phyloP scores from a whole-genome alignment of 169 alveolate genomes.

The Toxoplasma gondii region DNA sequence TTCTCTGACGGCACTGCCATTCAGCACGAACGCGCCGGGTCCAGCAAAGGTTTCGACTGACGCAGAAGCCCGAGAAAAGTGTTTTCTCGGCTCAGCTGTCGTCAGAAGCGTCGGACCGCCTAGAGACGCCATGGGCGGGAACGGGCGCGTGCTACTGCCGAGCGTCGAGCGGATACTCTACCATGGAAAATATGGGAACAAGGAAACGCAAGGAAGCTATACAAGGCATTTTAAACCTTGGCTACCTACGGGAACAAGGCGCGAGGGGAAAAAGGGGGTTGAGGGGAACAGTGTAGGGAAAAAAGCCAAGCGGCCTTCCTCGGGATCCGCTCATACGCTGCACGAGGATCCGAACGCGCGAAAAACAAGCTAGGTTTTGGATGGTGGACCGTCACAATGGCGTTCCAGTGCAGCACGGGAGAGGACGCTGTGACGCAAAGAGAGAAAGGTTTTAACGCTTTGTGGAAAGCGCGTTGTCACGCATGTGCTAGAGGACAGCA shows the following conservation, averaged over 20 bases:
- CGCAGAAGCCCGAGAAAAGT: background rate
- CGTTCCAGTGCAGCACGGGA: too few relatives aligned
- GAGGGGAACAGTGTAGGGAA: background rate
- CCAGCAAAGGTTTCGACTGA: background rate
- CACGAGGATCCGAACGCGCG: too few relatives aligned
- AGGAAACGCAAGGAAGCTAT: too few relatives aligned
- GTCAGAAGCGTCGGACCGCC: constrained; percentile 16
- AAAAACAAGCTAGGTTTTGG: too few relatives aligned
- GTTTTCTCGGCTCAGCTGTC: background rate
- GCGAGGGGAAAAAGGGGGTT: background rate
- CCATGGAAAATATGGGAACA: too few relatives aligned
- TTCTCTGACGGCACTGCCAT: background rate
- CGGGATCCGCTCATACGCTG: background rate
- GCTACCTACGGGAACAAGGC: background rate
- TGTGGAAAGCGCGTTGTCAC: too few relatives aligned
- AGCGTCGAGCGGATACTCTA: too few relatives aligned
- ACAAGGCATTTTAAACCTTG: too few relatives aligned
- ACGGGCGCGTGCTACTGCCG: background rate
- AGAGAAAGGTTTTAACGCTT: too few relatives aligned
- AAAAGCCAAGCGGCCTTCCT: background rate
- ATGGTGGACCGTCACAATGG: too few relatives aligned
- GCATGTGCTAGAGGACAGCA: too few relatives aligned
- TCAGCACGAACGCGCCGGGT: background rate
- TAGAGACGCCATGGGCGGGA: background rate
- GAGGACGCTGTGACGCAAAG: too few relatives aligned